Evolutionary conservation across 176 grass and related monocot species (phyloP).

Genomic region (Oryza punctata): DNA sequence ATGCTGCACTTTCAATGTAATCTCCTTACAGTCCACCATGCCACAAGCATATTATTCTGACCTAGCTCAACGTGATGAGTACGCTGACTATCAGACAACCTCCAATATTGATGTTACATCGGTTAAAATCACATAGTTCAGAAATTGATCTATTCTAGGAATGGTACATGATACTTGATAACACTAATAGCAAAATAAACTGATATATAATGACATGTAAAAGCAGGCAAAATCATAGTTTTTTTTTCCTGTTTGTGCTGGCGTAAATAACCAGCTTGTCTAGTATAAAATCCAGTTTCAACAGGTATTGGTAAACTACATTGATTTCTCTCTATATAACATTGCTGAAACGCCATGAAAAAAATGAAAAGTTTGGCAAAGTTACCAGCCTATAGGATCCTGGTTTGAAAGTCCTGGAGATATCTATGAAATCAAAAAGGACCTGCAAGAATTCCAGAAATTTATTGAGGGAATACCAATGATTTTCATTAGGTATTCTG

Average conservation of each 20-base stretch:
- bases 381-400: conserved; percentile 93
- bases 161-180: background rate
- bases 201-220: background rate
- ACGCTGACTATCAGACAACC: background rate
- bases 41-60: background rate
- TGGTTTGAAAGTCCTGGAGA: conserved; percentile 87
- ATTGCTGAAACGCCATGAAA: background rate
- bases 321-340: conserved; percentile 8
- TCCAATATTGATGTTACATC: background rate
- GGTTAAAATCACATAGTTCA: conserved; percentile 7
- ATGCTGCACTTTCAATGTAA: background rate
- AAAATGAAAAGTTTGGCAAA: conserved; percentile 16
- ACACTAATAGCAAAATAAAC: background rate
- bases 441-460: conserved; percentile 57
- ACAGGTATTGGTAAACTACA: background rate
- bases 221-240: background rate
- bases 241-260: background rate
- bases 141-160: background rate
- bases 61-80: background rate
- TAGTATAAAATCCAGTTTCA: background rate
- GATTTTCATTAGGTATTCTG: conserved; percentile 15
- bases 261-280: background rate
- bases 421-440: conserved; percentile 93
- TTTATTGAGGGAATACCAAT: conserved; percentile 35
- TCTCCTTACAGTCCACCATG: background rate